A percentile compares a stretch with the other conserved stretches of the same genome.
phyloP scores from a whole-genome alignment of 2,329 filamentous ascomycete species.

The Penicillium sp. region DNA sequence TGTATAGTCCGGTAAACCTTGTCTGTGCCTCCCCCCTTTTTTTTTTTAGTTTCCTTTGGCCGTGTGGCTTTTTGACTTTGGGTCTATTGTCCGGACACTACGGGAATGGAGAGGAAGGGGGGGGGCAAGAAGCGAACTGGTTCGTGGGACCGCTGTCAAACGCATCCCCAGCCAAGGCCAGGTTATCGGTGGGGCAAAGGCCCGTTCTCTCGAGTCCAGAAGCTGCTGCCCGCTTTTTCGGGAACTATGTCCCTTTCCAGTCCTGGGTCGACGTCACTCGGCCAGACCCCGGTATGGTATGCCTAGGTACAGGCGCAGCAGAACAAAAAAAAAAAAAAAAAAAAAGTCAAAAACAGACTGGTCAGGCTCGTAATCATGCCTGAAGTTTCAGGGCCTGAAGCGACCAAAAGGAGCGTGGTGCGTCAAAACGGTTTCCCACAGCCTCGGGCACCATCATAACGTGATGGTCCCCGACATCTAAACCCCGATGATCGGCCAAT shows the following conservation, averaged over 20 bases:
- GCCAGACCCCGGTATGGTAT: not conserved
- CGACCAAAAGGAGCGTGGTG: not conserved
- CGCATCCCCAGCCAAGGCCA: constrained; percentile 1
- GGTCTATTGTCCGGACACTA: not conserved
- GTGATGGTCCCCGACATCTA: constrained; percentile 24
- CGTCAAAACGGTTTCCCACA: constrained; percentile 23
- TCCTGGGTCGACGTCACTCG: not conserved
- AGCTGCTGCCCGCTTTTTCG: constrained; percentile 1
- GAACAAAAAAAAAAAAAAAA: too few species aligned
- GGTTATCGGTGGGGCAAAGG: constrained; percentile 9
- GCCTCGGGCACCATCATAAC: constrained; percentile 23
- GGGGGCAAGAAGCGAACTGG: constrained; percentile 4
- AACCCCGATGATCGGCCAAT: constrained; percentile 24
- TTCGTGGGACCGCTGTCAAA: constrained; percentile 18
- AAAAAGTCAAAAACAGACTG: not conserved
- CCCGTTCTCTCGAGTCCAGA: constrained; percentile 14
- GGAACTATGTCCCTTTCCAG: not conserved
- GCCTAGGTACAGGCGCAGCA: not conserved
- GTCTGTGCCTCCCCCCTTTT: not conserved
- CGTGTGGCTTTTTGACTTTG: not conserved
- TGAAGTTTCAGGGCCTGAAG: not conserved
- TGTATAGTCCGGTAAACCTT: constrained; percentile 7
- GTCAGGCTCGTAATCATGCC: not conserved
- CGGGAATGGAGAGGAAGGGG: not conserved
- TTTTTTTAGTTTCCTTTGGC: too few species aligned